These are phyloP conservation scores for Neonothopanus nambi DNA, from an alignment of 1,284 basidiomycete species.

Conservation along the genomic window DNA sequence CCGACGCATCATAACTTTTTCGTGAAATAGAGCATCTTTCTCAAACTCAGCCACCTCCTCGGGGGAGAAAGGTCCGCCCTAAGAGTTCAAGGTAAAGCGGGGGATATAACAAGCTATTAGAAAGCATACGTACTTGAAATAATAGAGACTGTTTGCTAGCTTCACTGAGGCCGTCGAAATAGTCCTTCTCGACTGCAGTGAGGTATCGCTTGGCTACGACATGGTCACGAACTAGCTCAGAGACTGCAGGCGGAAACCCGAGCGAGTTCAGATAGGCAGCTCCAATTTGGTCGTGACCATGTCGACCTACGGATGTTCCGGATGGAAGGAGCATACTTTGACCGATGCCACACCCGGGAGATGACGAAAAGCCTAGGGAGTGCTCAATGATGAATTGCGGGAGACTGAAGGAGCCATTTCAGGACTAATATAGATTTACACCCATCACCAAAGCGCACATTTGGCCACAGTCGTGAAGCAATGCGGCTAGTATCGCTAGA, in stretches of 20 bases:
- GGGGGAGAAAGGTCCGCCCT: constrained; percentile 13
- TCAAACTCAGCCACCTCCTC: constrained; percentile 5
- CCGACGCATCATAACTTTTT: constrained; percentile 12
- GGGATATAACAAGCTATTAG: background rate
- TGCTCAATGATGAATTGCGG: background rate
- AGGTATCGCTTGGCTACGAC: constrained; percentile 16
- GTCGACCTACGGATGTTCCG: constrained; percentile 6
- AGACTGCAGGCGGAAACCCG: constrained; percentile 8
- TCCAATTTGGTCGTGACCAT: constrained; percentile 11
- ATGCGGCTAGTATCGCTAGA: constrained; percentile 8
- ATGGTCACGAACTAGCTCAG: constrained; percentile 12
- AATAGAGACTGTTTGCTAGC: constrained; percentile 9
- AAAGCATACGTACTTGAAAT: constrained; percentile 7
- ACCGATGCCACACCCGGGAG: background rate
- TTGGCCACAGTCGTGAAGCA: constrained; percentile 11
- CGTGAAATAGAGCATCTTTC: constrained; percentile 10
- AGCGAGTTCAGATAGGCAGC: constrained; percentile 6
- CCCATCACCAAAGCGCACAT: constrained; percentile 2
- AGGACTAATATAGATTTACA: background rate
- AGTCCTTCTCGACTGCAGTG: constrained; percentile 11
- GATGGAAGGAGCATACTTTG: constrained; percentile 7
- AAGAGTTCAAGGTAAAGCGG: background rate
- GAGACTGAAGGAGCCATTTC: background rate
- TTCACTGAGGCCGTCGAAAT: constrained; percentile 11
- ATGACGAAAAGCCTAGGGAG: background rate